These are phyloP conservation scores for Catharanthus roseus DNA, from an alignment of 257 asterid species.

Conservation along the genomic window DNA sequence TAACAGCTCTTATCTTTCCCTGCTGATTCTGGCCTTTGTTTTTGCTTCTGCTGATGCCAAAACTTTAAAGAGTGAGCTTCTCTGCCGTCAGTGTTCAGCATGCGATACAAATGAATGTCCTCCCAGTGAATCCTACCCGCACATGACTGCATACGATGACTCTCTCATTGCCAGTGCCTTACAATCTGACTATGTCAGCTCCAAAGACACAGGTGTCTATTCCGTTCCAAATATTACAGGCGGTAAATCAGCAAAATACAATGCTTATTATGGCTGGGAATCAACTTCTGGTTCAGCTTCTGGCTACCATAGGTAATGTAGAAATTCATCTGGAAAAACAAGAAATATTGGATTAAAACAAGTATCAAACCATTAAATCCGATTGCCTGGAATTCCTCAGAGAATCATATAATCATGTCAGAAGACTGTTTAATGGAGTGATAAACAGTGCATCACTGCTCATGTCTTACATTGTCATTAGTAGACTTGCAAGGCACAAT, in stretches of 20 bases:
- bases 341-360: background rate
- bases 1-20: background rate
- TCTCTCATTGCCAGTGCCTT: slow-evolving; percentile 47
- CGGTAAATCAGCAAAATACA: slow-evolving; percentile 22
- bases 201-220: slow-evolving; percentile 49
- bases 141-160: slow-evolving; percentile 61
- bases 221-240: slow-evolving; percentile 43
- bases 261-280: slow-evolving; percentile 63
- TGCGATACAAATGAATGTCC: slow-evolving; percentile 53
- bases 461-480: background rate
- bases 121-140: slow-evolving; percentile 51
- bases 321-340: background rate
- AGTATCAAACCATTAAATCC: too few relatives aligned
- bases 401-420: too few relatives aligned
- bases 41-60: slow-evolving; percentile 14
- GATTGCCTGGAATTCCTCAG: too few relatives aligned
- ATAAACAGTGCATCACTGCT: too few relatives aligned
- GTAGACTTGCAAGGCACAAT: background rate
- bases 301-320: slow-evolving; percentile 56
- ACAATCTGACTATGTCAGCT: slow-evolving; percentile 52
- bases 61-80: slow-evolving; percentile 32
- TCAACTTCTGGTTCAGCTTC: slow-evolving; percentile 69
- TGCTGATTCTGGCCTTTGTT: background rate
- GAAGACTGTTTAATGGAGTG: too few relatives aligned
- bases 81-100: slow-evolving; percentile 48